These are phyloP conservation scores for Tylopilus subfusipes DNA, from an alignment of 768 basidiomycete genomes.

Conservation along the genomic window DNA sequence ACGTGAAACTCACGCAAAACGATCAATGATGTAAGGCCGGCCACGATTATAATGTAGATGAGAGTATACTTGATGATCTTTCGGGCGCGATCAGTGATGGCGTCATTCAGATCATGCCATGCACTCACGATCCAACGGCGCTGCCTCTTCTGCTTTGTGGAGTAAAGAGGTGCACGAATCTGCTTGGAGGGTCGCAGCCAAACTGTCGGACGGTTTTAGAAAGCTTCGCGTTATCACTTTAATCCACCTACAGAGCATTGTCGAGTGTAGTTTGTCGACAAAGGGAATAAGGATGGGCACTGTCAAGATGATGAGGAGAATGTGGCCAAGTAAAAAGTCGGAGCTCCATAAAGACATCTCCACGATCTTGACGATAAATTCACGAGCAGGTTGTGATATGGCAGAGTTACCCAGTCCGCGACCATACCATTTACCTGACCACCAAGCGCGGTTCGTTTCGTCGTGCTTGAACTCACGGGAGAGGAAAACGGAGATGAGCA, in stretches of 20 bases:
- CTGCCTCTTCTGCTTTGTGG: slow-evolving; percentile 89
- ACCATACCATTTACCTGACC: slow-evolving; percentile 99
- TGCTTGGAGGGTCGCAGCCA: slow-evolving; percentile 96
- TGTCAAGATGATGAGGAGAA: slow-evolving; percentile 85
- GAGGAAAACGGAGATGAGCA: slow-evolving; percentile 89
- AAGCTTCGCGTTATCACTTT: background rate
- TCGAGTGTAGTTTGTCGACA: slow-evolving; percentile 86
- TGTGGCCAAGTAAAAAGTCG: slow-evolving; percentile 84
- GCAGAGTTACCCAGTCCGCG: slow-evolving; percentile 87
- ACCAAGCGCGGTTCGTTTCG: slow-evolving; percentile 98
- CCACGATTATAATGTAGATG: slow-evolving; percentile 74
- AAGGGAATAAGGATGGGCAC: slow-evolving; percentile 84
- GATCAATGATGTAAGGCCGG: slow-evolving; percentile 76
- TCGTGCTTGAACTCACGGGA: slow-evolving; percentile 98
- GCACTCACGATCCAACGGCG: slow-evolving; percentile 80
- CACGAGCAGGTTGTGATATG: slow-evolving; percentile 93
- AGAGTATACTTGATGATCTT: slow-evolving; percentile 83
- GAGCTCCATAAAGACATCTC: slow-evolving; percentile 97
- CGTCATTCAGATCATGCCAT: background rate
- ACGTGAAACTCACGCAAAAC: slow-evolving; percentile 61
- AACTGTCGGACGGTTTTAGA: slow-evolving; percentile 45
- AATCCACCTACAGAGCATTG: slow-evolving; percentile 74
- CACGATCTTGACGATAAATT: slow-evolving; percentile 97
- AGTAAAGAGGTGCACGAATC: slow-evolving; percentile 90
- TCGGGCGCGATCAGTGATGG: slow-evolving; percentile 3